Evolutionary conservation across 164 flowering plant genomes (phyloP).

Genomic region (grape (Vitis vinifera)): DNA sequence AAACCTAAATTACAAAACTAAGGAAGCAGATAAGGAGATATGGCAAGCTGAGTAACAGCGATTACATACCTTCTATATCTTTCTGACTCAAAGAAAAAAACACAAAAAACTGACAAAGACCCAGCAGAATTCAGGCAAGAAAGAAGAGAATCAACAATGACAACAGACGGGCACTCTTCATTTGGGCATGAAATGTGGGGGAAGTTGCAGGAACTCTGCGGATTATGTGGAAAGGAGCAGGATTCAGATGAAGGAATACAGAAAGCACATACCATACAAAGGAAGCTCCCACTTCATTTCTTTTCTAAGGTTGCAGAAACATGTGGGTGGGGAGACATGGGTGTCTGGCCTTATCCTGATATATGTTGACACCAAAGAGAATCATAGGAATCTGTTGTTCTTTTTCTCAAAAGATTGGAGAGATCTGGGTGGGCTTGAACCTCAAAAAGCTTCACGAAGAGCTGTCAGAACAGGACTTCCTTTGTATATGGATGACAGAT

Average conservation of each 20-base stretch:
- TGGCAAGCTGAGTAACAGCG: not conserved
- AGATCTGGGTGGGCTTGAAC: conserved; percentile 20
- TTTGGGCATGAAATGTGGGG: not conserved
- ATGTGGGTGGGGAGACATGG: conserved; percentile 20
- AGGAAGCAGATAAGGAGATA: not conserved
- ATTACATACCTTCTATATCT: too few species aligned
- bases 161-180: conserved; percentile 5
- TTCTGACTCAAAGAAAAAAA: not conserved
- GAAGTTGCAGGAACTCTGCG: not conserved
- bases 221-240: not conserved
- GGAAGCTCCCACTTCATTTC: conserved; percentile 13
- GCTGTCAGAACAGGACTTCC: too few species aligned
- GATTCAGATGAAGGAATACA: not conserved
- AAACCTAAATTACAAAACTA: too few species aligned
- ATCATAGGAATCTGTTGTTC: conserved; percentile 10
- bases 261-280: not conserved
- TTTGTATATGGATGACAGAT: too few species aligned
- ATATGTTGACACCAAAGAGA: too few species aligned
- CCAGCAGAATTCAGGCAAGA: not conserved
- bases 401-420: conserved; percentile 14
- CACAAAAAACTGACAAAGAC: not conserved
- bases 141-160: not conserved
- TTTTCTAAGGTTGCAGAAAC: conserved; percentile 6
- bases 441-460: too few species aligned
- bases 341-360: conserved; percentile 12